Base-by-base conservation (phyloP, 2,329 filamentous ascomycete genomes). In the Magnaporthiopsis rhizophila region DNA sequence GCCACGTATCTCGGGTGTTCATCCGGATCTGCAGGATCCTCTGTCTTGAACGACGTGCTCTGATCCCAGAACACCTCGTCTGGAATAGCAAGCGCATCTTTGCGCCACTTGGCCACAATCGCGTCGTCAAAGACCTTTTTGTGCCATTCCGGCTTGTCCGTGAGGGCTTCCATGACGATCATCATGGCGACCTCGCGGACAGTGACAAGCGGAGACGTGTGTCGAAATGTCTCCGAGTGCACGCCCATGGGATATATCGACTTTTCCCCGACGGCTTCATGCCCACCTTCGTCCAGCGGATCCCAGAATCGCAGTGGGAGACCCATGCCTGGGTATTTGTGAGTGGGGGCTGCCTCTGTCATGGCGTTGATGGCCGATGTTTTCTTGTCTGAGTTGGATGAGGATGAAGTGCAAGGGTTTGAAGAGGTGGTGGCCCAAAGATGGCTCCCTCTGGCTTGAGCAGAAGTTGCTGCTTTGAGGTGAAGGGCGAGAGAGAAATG, bases 61-160 rank as follows among this genome's bases (percentile, higher is more conserved):
- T 36, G 32, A n/a, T 13, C 12, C 59, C 59, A 61, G n/a, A 34
- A 61, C 0, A 36, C 11, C 18, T 15, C 3, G 26, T 61, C 45
- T 24, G 45, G 62, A 64, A 58, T 53, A 6, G 36, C 63, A 59
- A 30, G n/a, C 3, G 73, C 71, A 64, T 77, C 74, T 21, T 63
- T 61, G 24, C 69, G 68, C 75, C 75, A 77, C 58, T 72, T 74
- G 60, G 65, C 68, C 32, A 73, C 70, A 61, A 76, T 74, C 0
- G 62, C 61, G 0, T 75, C 70, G 65, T 76, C 69, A 64, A 73
- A 74, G 11, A 76, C 70, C 64, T 77, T 75, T 24, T 66, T 65
- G 50, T 76, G 67, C 76, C 76, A 79, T 45, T 72, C 68, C 0
- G 69, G 68, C 66, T 78, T 78, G 67, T 78, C 75, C 1, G 75